Evolutionary conservation across 352 stramenopile genomes (phyloP), one percentile per base, ranked within the genome.

Genomic region (Pythium sukuiense): DNA sequence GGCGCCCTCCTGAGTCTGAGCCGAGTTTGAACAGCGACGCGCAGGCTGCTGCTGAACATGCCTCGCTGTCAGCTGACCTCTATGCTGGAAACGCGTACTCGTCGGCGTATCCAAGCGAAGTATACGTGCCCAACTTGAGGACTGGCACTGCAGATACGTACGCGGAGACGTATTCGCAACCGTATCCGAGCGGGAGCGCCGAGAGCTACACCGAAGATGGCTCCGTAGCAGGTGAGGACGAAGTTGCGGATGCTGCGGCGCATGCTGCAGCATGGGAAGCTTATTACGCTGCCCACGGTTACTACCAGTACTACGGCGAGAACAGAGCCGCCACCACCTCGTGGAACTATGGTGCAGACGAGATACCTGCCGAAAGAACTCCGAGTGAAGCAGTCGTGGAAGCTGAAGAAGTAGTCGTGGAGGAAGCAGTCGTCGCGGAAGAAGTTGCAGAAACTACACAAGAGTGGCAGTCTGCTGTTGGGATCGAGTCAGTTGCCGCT

Each of bases 391-490:
- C 69, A 2, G 69, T 79, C 6, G 76, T 82, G 7, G 77, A 84
- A 63, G 81, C 79, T 0, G 70, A 87, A 39, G 73, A 68, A 20
- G 67, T 88, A 2, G 67, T 74, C n/a, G 68, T 72, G 0, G 76
- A 84, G 29, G 67, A 74, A 9, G 72, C 63, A 5, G 29, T 72
- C 39, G 58, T 56, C n/a, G 70, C 52, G n/a, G 52, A 61, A 26
- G 2, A 29, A 27, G 14, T 20, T 12, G 20, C 45, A 6, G 45
- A 16, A 30, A 20, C 7, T 16, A 48, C 39, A 8, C 5, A 48
- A 13, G 16, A 48, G 12, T 48, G 39, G 39, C 13, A 13, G 3
- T 7, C 6, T 18, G 43, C 35, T 8, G 26, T 33, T 14, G 27
- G 48, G 12, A 14, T 6, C 9, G 18, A 6, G 6, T 20, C 54